Percentiles rank a stretch among this genome's conserved stretches.
phyloP scores from a whole-genome alignment of 129 eudicot genomes.

The Escallonia herrerae region DNA sequence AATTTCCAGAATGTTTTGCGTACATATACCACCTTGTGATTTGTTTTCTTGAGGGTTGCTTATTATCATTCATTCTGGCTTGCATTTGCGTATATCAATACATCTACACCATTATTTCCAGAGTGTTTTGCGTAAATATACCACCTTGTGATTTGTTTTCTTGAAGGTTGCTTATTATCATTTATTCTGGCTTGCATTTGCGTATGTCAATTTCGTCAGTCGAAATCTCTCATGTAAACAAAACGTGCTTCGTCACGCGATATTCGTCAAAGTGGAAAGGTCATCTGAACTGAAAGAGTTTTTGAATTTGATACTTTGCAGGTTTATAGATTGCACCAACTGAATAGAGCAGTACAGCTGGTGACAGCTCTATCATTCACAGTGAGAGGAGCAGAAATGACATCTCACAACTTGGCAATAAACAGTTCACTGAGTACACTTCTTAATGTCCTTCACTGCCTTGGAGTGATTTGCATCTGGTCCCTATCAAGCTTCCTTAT shows the following conservation, averaged over 20 bases:
- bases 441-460: conserved; percentile 81
- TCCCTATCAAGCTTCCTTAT: conserved; percentile 92
- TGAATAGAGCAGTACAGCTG: conserved; percentile 94
- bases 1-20: too few species aligned
- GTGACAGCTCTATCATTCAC: conserved; percentile 95
- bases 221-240: background rate
- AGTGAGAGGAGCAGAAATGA: conserved; percentile 89
- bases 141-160: background rate
- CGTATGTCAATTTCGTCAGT: background rate
- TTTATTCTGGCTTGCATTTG: background rate
- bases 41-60: too few species aligned
- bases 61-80: too few species aligned
- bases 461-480: conserved; percentile 92
- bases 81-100: too few species aligned
- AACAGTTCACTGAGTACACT: conserved; percentile 75
- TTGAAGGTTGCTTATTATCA: too few species aligned
- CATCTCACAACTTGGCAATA: conserved; percentile 87
- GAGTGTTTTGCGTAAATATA: too few species aligned
- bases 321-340: conserved; percentile 94
- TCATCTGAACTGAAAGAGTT: background rate
- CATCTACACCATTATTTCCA: too few species aligned
- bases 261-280: background rate
- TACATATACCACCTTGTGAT: too few species aligned
- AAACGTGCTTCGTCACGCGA: background rate
- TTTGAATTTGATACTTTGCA: conserved; percentile 16